These are phyloP conservation scores for Aspergillus homomorphus DNA, from an alignment of 495 filamentous ascomycete genomes.

Conservation along the genomic window DNA sequence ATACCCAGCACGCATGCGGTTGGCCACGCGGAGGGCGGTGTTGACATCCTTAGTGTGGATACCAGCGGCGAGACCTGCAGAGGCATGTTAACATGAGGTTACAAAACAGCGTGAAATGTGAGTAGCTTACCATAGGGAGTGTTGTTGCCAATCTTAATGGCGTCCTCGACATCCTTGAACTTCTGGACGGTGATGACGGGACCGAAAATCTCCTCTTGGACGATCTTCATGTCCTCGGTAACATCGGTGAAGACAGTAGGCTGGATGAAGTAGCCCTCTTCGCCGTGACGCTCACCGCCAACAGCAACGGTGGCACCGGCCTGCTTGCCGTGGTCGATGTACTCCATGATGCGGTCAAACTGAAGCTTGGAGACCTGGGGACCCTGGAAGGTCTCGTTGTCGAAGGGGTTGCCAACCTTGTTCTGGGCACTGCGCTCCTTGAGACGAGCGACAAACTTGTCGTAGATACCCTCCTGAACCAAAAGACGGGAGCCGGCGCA, in stretches of 20 bases:
- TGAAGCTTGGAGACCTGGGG: constrained; percentile 94
- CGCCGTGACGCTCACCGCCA: constrained; percentile 85
- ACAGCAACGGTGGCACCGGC: constrained; percentile 79
- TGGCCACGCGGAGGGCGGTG: constrained; percentile 86
- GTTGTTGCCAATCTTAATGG: constrained; percentile 75
- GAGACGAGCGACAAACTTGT: constrained; percentile 87
- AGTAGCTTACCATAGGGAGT: constrained; percentile 62
- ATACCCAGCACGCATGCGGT: constrained; percentile 71
- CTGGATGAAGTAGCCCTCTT: constrained; percentile 95
- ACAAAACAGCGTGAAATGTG: neutral
- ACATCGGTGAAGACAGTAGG: constrained; percentile 96
- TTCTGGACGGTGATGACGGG: constrained; percentile 92
- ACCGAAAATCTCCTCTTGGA: constrained; percentile 98
- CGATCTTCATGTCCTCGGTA: constrained; percentile 90
- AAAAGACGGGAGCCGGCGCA: constrained; percentile 94
- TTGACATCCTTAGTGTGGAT: constrained; percentile 93
- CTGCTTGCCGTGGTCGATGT: constrained; percentile 88
- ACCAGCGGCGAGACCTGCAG: constrained; percentile 73
- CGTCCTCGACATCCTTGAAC: constrained; percentile 86
- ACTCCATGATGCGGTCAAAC: constrained; percentile 97
- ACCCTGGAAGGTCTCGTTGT: constrained; percentile 87
- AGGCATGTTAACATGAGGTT: neutral
- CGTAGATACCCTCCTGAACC: constrained; percentile 94
- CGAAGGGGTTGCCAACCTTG: constrained; percentile 91
- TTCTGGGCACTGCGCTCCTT: constrained; percentile 81